Evolutionary conservation across 371 early-diverging fungal species (phyloP), one percentile per base, ranked within the genome.

Genomic region (Rhizopus sp.): DNA sequence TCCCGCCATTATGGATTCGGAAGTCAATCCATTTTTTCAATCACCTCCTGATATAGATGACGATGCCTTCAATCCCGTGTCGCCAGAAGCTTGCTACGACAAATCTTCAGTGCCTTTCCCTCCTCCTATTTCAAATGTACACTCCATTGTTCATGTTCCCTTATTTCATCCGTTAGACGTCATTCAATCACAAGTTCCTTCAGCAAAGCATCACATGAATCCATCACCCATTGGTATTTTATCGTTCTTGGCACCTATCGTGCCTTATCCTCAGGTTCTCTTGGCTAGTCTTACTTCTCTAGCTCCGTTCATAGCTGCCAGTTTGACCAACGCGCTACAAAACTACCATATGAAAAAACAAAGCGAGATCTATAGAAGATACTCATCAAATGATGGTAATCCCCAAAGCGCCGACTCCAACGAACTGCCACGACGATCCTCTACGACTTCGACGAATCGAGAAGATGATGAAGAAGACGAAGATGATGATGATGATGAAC

Each of bases 81-180:
- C 76, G 17, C 73, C 81, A 13, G 71, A 78, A 50, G 52, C 77
- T 4, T 46, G 8, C 12, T 77, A 68, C 33, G 60, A 63, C 35
- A 53, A 64, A 30, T 51, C 64, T 15, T 64, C 70, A 15, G 52
- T 75, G 34, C 76, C 75, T 44, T 79, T 64, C 51, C 81, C 63
- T 45, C 72, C 57, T 34, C 73, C 70, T 29, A 64, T 68, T 37
- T 75, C 77, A 15, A 84, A 84, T 58, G 70, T 78, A 16, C 80
- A 78, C 32, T 84, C 87, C 3, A 57, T 86, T 41, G 74, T 86
- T 17, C 87, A 86, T 56, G 62, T 86, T 41, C 84, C 87, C 17
- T 66, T 78, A 53, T 77, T 70, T 58, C 81, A 70, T 70, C 77
- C 66, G 1, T 65, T 59, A 12, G 66, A 57, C 32, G 57, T 59